Base-by-base conservation (phyloP, 805 yeast species). In the Saturnispora hagleri region DNA sequence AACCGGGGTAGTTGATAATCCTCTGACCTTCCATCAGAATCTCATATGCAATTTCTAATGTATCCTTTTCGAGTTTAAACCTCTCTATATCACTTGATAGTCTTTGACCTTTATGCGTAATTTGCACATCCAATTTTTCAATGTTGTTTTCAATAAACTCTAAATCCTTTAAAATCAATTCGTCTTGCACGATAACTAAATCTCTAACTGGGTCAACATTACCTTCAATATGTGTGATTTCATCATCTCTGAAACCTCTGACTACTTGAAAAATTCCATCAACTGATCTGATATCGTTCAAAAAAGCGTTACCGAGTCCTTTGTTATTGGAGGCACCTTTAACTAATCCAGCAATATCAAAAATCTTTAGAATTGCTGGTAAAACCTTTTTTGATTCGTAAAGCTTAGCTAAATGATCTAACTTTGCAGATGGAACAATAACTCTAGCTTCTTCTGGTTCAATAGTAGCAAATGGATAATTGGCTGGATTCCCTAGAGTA, bases 21-120 rank as follows among this genome's bases (percentile, higher is more conserved):
- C 96, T 86, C 64, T 86, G 81, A 56, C 96, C 97, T 53, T 74
- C 80, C 74, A 93, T 84, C 62, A 91, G 79, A 64, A 82, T 72
- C 53, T 77, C 80, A 61, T 89, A 85, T 64, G 93, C 84, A 64
- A 72, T 79, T 65, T 82, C 87, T 55, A 86, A 77, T 52, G 76
- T 86, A 76, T 86, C 84, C 66, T 81, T 83, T 74, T 91, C 90
- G 57, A 84, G 86, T 71, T 91, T 97, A 66, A 90, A 74, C 38
- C 88, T 80, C 70, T 86, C 48, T n/a, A 58, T 49, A 42, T 65
- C 68, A 42, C 54, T 57, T 3, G 96, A 56, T 89, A 96, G 66
- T 93, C 96, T 74, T 87, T 84, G 73, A 74, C 84, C 69, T 86
- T 84, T 69, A 82, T 79, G 75, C 83, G 87, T 68, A 80, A 89